phyloP scores from a whole-genome alignment of 441 rosid genomes.

The Daphne laureola region DNA sequence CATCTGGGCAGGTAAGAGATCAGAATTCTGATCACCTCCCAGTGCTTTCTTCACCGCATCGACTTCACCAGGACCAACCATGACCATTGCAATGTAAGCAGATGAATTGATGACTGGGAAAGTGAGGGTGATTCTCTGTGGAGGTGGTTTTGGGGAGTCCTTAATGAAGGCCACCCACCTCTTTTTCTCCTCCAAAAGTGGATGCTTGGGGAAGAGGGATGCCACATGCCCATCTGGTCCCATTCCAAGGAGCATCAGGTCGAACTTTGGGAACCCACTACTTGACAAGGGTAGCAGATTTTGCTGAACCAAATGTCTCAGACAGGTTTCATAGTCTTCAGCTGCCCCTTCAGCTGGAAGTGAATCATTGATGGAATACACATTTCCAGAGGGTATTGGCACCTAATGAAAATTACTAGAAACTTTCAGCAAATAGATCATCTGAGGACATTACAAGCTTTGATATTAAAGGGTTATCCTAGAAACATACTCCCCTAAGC shows the following conservation, averaged over 20 bases:
- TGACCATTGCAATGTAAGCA: conserved; percentile 56
- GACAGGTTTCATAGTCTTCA: conserved; percentile 67
- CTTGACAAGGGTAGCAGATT: conserved; percentile 31
- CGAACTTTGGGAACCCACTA: conserved; percentile 68
- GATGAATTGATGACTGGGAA: conserved; percentile 83
- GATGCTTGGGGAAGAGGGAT: conserved; percentile 74
- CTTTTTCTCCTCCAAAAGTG: conserved; percentile 47
- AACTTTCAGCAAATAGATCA: background rate
- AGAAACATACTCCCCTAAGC: too few relatives aligned
- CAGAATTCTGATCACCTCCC: conserved; percentile 27
- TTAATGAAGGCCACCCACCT: conserved; percentile 69
- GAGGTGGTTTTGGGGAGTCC: conserved; percentile 87
- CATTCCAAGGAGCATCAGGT: conserved; percentile 79
- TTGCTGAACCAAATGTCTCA: conserved; percentile 42
- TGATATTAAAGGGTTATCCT: too few relatives aligned
- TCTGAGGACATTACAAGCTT: too few relatives aligned
- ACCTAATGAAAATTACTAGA: conserved; percentile 34
- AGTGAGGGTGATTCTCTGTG: conserved; percentile 71
- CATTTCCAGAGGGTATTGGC: conserved; percentile 58
- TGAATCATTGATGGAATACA: conserved; percentile 66
- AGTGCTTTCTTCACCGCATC: conserved; percentile 48
- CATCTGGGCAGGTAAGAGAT: conserved; percentile 48
- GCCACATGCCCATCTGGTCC: conserved; percentile 94
- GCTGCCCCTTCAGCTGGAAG: conserved; percentile 76
- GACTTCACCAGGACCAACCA: conserved; percentile 62